Percentiles rank a stretch among this genome's conserved stretches.
Conservation (phyloP, 164 flowering plant species). For the Chimonanthus praecox region DNA sequence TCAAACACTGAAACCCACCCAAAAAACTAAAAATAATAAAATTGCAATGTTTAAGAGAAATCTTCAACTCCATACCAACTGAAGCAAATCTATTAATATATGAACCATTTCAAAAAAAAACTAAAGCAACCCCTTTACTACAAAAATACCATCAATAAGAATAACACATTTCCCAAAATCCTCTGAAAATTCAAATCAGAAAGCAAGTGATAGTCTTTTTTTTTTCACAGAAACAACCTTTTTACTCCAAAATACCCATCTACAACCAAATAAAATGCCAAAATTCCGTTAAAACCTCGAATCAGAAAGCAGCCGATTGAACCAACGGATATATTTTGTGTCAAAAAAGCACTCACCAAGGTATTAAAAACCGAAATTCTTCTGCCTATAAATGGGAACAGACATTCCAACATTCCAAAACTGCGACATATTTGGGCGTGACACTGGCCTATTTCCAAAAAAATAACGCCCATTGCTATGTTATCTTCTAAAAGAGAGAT, state of each 20-base stretch:
- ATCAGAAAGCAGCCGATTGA: background rate
- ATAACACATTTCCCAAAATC: slow-evolving; percentile 9
- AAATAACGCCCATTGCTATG: background rate
- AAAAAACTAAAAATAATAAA: background rate
- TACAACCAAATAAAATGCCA: background rate
- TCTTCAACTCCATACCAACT: background rate
- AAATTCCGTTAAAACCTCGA: background rate
- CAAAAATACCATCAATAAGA: slow-evolving; percentile 13
- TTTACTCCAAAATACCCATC: too few relatives aligned
- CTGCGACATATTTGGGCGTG: background rate
- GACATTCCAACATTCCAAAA: background rate
- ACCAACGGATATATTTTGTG: background rate
- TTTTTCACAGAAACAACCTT: background rate
- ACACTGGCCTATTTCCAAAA: background rate
- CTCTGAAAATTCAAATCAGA: background rate
- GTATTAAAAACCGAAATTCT: too few relatives aligned
- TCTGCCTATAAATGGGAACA: background rate
- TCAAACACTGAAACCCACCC: background rate
- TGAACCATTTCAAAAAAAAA: too few relatives aligned
- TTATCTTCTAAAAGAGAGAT: background rate
- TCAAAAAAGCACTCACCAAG: too few relatives aligned
- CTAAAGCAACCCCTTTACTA: background rate
- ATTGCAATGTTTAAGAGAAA: background rate
- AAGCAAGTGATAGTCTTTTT: background rate
- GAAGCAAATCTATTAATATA: background rate